Base-by-base conservation (phyloP, 2,329 filamentous ascomycete genomes). In the Ascochyta clinopodiicola region DNA sequence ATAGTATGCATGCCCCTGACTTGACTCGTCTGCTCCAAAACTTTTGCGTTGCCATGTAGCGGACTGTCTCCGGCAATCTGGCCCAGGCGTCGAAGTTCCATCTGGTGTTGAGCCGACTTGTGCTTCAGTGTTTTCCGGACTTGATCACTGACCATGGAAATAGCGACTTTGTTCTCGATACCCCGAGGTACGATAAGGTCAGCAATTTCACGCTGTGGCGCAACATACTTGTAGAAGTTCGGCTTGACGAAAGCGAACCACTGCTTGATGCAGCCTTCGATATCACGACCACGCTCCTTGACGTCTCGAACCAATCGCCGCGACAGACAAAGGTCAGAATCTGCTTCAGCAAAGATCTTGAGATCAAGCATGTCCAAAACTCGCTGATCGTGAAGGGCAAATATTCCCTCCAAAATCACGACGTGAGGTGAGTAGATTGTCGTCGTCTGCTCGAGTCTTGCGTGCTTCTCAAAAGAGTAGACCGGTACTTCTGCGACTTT, bases 221-320 rank as follows among this genome's bases (percentile, higher is more conserved):
- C 89, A 52, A 99, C 95, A 71, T 86, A 98, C 82, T 89, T 91
- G 75, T 94, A 90, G 68, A 96, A 98, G 70, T 98, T 98, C 3
- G 95, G 95, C 77, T 99, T 99, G 38, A 99, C 95, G 72, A 90
- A 99, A 10, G 80, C 81, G 74, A 98, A 97, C 95, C 95, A 99
- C 75, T 99, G 95, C 77, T 98, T 98, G 75, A 99, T 93, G 69
- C 93, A 94, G 36, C 95, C 95, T 72, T 97, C 90, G 52, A 98
- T 90, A 69, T 96, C 94, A 71, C 95, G 86, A 3, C 91, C 94
- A 68, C 95, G 87, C 68, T 96, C 91, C 66, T 86, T 86, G 21
- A 98, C 91, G 77, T 99, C 95, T 69, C 95, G 89, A 34, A 92
- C 80, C 63, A 96, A 59, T 52, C 66, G 64, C 27, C 66, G 57